A percentile compares a stretch with the other conserved stretches of the same genome.
Conservation (phyloP, 2,329 filamentous ascomycete species). For the Hypoxylon rubiginosum region DNA sequence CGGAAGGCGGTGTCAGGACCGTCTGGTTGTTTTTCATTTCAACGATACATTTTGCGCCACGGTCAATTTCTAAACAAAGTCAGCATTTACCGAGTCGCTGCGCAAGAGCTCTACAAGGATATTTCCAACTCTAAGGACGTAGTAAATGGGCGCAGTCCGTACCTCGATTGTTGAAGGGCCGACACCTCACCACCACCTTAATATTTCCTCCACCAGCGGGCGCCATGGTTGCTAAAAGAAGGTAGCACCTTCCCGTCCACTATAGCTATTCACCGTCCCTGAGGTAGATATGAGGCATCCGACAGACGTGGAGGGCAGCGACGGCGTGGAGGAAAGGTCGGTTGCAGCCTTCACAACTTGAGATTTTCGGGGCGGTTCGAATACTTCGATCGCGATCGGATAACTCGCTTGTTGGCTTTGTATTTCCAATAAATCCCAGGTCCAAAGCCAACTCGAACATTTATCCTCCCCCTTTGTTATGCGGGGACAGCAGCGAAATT, state of each 20-base stretch:
- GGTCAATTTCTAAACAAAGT: constrained; percentile 78
- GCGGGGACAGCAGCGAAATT: constrained; percentile 22
- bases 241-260: constrained; percentile 42
- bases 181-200: constrained; percentile 97
- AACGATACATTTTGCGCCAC: constrained; percentile 95
- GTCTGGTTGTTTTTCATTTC: constrained; percentile 97
- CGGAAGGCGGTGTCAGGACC: constrained; percentile 80
- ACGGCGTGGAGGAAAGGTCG: constrained; percentile 27
- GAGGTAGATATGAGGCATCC: constrained; percentile 43
- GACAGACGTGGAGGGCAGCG: constrained; percentile 38
- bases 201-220: constrained; percentile 90
- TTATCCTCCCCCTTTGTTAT: constrained; percentile 38
- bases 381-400: constrained; percentile 24
- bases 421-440: constrained; percentile 28
- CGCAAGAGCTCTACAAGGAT: constrained; percentile 1
- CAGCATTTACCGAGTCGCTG: constrained; percentile 30
- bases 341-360: constrained; percentile 9
- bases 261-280: constrained; percentile 39
- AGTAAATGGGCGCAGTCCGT: constrained; percentile 48
- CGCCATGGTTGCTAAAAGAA: constrained; percentile 65
- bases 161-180: constrained; percentile 97
- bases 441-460: constrained; percentile 5
- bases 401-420: constrained; percentile 16
- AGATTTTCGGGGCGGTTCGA: constrained; percentile 23
- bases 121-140: constrained; percentile 4